Conservation (phyloP, 495 filamentous ascomycete species). For the Penicillium bovifimosum region DNA sequence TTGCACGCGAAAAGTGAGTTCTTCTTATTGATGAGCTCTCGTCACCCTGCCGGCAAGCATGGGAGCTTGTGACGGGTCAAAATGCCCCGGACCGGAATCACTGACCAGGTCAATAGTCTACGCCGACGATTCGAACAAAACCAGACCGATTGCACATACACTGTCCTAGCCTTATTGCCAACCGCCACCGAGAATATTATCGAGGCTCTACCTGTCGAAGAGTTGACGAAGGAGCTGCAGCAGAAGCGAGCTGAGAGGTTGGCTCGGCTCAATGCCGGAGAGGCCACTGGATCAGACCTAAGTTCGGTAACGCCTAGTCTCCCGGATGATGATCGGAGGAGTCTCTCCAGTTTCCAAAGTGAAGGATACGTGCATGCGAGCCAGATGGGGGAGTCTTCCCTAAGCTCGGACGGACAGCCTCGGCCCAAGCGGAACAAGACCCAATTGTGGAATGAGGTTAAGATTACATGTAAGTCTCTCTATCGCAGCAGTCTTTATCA, state of each 20-base stretch:
- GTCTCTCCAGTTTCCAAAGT: slow-evolving; percentile 68
- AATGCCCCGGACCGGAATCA: neutral
- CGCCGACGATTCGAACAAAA: slow-evolving; percentile 96
- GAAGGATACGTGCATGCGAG: slow-evolving; percentile 76
- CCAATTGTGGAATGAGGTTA: slow-evolving; percentile 96
- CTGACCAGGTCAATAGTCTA: slow-evolving; percentile 52
- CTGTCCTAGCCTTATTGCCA: slow-evolving; percentile 91
- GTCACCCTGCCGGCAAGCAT: slow-evolving; percentile 6
- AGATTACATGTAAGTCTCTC: slow-evolving; percentile 74
- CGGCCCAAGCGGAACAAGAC: slow-evolving; percentile 74
- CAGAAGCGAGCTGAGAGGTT: slow-evolving; percentile 80
- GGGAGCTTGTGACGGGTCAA: slow-evolving; percentile 10
- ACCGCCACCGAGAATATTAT: slow-evolving; percentile 86
- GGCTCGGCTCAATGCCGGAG: slow-evolving; percentile 48
- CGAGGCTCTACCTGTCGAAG: slow-evolving; percentile 81
- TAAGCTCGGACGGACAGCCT: slow-evolving; percentile 28
- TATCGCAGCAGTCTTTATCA: neutral
- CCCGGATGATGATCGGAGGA: slow-evolving; percentile 77
- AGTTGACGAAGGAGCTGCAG: slow-evolving; percentile 84
- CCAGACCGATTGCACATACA: slow-evolving; percentile 96
- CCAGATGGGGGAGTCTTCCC: slow-evolving; percentile 55
- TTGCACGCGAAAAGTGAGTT: slow-evolving; percentile 92
- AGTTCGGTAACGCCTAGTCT: slow-evolving; percentile 71
- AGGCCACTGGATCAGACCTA: slow-evolving; percentile 53
- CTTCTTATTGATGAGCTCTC: neutral